Percentiles rank a stretch among this genome's conserved stretches.
Evolutionary conservation across 768 basidiomycete species (phyloP).

Genomic region (Macrolepiota dolichaula): DNA sequence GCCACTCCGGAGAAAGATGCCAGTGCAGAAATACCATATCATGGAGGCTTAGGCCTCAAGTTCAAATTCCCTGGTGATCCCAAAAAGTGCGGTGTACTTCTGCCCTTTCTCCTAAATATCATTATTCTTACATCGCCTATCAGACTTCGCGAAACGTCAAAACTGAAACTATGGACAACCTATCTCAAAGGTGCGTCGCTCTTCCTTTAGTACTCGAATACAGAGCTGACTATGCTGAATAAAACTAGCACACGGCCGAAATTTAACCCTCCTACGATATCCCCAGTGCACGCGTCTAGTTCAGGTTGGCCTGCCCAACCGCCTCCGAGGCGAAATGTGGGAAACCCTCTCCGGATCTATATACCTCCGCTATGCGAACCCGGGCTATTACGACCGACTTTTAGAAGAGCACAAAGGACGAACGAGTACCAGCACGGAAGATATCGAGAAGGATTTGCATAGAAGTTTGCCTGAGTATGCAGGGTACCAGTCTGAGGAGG

Average conservation of each 20-base stretch:
- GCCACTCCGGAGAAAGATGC: slow-evolving; percentile 62
- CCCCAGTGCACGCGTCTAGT: slow-evolving; percentile 96
- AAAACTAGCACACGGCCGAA: slow-evolving; percentile 79
- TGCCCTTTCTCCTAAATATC: not conserved
- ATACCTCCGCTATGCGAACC: slow-evolving; percentile 84
- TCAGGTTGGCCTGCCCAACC: slow-evolving; percentile 93
- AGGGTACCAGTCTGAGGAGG: slow-evolving; percentile 89
- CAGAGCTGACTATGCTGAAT: not conserved
- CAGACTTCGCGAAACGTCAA: slow-evolving; percentile 86
- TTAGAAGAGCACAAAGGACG: slow-evolving; percentile 75
- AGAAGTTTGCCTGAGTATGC: slow-evolving; percentile 95
- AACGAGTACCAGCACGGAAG: slow-evolving; percentile 87
- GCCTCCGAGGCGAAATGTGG: slow-evolving; percentile 97
- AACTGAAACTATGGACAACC: slow-evolving; percentile 92
- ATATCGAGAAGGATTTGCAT: slow-evolving; percentile 98
- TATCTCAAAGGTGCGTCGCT: slow-evolving; percentile 69
- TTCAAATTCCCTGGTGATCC: slow-evolving; percentile 93
- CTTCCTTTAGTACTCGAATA: not conserved
- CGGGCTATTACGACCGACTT: slow-evolving; percentile 75
- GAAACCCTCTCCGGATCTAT: slow-evolving; percentile 94
- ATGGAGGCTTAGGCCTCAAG: slow-evolving; percentile 74
- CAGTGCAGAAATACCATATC: slow-evolving; percentile 53
- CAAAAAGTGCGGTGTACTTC: slow-evolving; percentile 61
- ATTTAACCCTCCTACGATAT: slow-evolving; percentile 92
- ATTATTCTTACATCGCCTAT: slow-evolving; percentile 6